Conservation (phyloP, 805 yeast species). For the Cyberlindnera saturnus region DNA sequence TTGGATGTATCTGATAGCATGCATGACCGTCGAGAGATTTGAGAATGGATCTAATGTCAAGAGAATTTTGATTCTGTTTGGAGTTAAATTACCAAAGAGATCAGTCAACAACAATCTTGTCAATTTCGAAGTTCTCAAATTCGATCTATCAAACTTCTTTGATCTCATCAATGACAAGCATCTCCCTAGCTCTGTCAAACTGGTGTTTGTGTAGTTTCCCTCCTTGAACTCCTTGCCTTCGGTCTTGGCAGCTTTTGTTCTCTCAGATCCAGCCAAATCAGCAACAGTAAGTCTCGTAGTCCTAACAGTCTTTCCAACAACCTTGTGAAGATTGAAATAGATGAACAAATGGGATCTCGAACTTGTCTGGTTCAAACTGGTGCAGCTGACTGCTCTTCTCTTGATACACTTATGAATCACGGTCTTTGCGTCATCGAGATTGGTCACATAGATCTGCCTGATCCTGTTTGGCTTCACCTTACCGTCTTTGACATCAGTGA, state of each 20-base stretch:
- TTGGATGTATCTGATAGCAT: constrained; percentile 23
- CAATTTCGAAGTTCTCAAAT: constrained; percentile 42
- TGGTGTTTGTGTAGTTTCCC: constrained; percentile 42
- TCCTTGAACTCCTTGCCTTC: constrained; percentile 40
- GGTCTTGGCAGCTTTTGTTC: constrained; percentile 40
- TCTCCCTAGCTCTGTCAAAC: constrained; percentile 45
- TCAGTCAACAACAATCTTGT: constrained; percentile 45
- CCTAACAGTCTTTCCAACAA: constrained; percentile 19
- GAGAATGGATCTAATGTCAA: constrained; percentile 24
- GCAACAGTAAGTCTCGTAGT: constrained; percentile 40
- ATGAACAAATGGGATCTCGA: constrained; percentile 50
- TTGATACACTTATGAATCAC: constrained; percentile 34
- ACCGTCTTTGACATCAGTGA: constrained; percentile 36
- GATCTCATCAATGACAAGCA: constrained; percentile 37
- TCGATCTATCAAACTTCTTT: constrained; percentile 32
- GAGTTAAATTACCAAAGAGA: constrained; percentile 20
- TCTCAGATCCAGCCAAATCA: constrained; percentile 50
- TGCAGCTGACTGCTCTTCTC: constrained; percentile 36
- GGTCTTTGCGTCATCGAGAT: constrained; percentile 30
- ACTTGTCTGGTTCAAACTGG: constrained; percentile 37
- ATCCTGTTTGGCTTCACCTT: constrained; percentile 39
- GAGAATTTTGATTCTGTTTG: constrained; percentile 20
- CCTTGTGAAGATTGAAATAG: constrained; percentile 33
- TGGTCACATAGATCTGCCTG: constrained; percentile 34
- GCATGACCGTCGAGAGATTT: constrained; percentile 15